Evolutionary conservation across 2,329 filamentous ascomycete genomes (phyloP).

Genomic region (Aphanocladium album): DNA sequence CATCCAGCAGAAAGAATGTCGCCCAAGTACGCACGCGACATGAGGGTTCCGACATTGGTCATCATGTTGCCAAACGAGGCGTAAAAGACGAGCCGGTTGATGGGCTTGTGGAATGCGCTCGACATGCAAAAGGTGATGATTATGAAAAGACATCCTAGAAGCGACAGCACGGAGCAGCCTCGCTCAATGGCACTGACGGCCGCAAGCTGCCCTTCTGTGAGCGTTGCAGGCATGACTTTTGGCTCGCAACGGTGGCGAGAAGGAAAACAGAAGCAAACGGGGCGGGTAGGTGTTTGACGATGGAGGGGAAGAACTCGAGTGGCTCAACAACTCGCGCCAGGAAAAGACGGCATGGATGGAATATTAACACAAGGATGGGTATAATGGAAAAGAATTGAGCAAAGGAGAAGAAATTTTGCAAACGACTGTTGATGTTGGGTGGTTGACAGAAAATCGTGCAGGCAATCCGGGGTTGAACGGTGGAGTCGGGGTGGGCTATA

Average conservation of each 20-base stretch:
- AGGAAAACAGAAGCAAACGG: neutral
- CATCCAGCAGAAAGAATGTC: slow-evolving; percentile 49
- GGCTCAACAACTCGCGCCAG: neutral
- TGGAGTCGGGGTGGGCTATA: slow-evolving; percentile 8
- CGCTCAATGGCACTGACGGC: slow-evolving; percentile 62
- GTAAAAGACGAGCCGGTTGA: slow-evolving; percentile 80
- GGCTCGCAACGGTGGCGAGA: neutral
- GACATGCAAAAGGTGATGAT: slow-evolving; percentile 66
- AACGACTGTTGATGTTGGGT: neutral
- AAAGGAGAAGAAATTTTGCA: neutral
- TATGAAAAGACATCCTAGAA: slow-evolving; percentile 67
- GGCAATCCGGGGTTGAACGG: neutral
- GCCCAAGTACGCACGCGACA: slow-evolving; percentile 57
- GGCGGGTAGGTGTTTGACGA: neutral
- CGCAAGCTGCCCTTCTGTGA: slow-evolving; percentile 35
- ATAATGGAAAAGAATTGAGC: neutral
- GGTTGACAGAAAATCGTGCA: neutral
- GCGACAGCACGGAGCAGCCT: slow-evolving; percentile 63
- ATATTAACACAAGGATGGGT: neutral
- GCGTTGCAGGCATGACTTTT: slow-evolving; percentile 1
- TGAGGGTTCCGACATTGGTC: slow-evolving; percentile 70
- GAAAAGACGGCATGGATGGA: neutral
- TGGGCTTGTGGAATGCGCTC: slow-evolving; percentile 73
- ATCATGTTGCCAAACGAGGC: slow-evolving; percentile 78
- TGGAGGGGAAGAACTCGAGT: too few species aligned